Base-by-base conservation (phyloP, 768 basidiomycete genomes). In the Lactarius hengduanensis region DNA sequence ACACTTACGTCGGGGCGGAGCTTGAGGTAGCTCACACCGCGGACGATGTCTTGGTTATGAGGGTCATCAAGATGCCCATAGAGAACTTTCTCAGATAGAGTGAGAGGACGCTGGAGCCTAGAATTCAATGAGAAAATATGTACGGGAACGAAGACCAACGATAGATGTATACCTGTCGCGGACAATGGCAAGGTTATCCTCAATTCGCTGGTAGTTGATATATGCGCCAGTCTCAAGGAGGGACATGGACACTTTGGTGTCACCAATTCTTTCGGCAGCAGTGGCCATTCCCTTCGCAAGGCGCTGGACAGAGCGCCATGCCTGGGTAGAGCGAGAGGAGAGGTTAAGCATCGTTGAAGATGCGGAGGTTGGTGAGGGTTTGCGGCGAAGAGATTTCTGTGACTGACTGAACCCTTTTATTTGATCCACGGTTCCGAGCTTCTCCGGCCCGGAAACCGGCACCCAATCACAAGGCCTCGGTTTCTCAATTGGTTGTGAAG, bases 21-120 rank as follows among this genome's bases (percentile, higher is more conserved):
- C 81, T 94, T 98, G 78, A 99, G 88, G 82, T 99, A 98, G 76
- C 93, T 96, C 62, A 83, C 84, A 64, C 97, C 97, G 59, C 96
- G 91, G 66, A 85, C 85, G 74, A 99, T 91, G 74, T 96, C 92
- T 77, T 95, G 93, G 73, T 87, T 85, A 71, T 89, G 88, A 62
- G 96, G 88, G 79, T 98, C 92, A 78, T 98, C 96, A 72, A 98
- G 84, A 81, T 99, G 97, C 64, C 97, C 97, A 77, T 99, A 99
- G 47, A 98, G 82, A 74, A 97, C 90, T 86, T 98, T 97, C 79
- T 98, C 96, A 66, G 96, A 95, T 72, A 96, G 79, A 18, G 96
- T 97, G 77, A 97, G 79, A 53, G 95, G 95, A 41, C 94, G 91
- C 73, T 89, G 85, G 72, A 97, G 81, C 76, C 95, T 96, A 65